These are phyloP conservation scores for Plantago elongata DNA, from an alignment of 257 asterid species.

Conservation along the genomic window DNA sequence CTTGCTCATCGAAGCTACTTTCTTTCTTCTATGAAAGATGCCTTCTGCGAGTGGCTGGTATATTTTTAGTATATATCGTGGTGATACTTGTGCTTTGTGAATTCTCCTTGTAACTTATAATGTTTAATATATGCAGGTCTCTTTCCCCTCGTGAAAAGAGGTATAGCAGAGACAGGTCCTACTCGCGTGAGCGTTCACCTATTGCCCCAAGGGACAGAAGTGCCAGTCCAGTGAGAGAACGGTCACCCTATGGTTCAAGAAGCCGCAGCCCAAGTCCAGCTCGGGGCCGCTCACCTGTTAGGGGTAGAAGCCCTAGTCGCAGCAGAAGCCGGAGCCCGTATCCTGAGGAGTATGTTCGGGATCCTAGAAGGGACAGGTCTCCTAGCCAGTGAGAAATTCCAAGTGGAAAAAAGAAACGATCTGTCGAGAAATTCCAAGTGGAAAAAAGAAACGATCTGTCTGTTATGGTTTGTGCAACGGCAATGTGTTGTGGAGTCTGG, in stretches of 20 bases:
- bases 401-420: background rate
- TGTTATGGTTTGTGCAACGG: background rate
- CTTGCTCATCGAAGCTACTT: too few relatives aligned
- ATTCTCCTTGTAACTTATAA: background rate
- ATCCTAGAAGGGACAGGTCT: conserved; percentile 28
- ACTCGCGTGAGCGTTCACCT: conserved; percentile 50
- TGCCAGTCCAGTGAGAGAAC: conserved; percentile 52
- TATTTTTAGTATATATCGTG: too few relatives aligned
- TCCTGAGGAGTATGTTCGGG: conserved; percentile 23
- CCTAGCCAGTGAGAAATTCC: conserved; percentile 28
- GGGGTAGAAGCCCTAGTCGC: conserved; percentile 39
- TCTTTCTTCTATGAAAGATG: too few relatives aligned
- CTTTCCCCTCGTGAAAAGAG: conserved; percentile 61
- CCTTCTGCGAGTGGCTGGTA: too few relatives aligned
- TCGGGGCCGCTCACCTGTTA: conserved; percentile 32
- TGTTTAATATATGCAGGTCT: conserved; percentile 41
- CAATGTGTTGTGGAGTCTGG: conserved; percentile 2
- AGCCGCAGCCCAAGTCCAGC: conserved; percentile 51
- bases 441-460: background rate
- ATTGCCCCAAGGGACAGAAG: conserved; percentile 47
- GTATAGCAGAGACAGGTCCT: conserved; percentile 60
- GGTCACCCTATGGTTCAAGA: conserved; percentile 40
- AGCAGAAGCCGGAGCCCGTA: conserved; percentile 51
- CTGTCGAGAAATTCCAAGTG: background rate
- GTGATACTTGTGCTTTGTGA: too few relatives aligned